These are phyloP conservation scores for Cyberlindnera sargentensis DNA, from an alignment of 805 yeast genomes.

Conservation along the genomic window DNA sequence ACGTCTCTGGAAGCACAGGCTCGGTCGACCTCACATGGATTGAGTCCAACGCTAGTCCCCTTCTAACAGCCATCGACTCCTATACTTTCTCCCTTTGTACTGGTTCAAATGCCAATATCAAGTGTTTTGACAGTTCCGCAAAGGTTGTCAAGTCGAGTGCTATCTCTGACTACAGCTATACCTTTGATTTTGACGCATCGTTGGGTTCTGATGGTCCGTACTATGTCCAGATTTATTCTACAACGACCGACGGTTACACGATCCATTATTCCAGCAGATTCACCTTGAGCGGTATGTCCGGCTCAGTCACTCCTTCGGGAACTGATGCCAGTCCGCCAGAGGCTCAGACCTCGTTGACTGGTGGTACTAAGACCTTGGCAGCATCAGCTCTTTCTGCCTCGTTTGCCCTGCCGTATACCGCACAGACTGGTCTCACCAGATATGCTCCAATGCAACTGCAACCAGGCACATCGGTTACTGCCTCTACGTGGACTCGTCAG, in stretches of 20 bases:
- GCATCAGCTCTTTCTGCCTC: constrained; percentile 42
- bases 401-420: constrained; percentile 61
- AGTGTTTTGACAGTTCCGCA: constrained; percentile 29
- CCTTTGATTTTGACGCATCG: constrained; percentile 37
- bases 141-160: constrained; percentile 23
- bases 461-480: constrained; percentile 67
- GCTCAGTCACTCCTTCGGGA: constrained; percentile 40
- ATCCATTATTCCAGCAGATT: constrained; percentile 67
- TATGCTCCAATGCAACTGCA: constrained; percentile 93
- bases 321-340: constrained; percentile 35
- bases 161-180: constrained; percentile 28
- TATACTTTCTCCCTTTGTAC: constrained; percentile 59
- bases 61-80: constrained; percentile 33
- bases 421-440: constrained; percentile 71
- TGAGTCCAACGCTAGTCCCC: constrained; percentile 45
- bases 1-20: constrained; percentile 19
- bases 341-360: constrained; percentile 30
- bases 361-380: constrained; percentile 27
- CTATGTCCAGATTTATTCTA: constrained; percentile 62
- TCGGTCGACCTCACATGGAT: constrained; percentile 39
- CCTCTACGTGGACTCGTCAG: constrained; percentile 56
- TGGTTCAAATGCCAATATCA: constrained; percentile 51
- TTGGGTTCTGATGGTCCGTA: constrained; percentile 59
- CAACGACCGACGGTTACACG: constrained; percentile 35
- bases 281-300: constrained; percentile 64